Evolutionary conservation across 1,139 yeast species (phyloP).

Genomic region (Magnusiomyces paraingens): DNA sequence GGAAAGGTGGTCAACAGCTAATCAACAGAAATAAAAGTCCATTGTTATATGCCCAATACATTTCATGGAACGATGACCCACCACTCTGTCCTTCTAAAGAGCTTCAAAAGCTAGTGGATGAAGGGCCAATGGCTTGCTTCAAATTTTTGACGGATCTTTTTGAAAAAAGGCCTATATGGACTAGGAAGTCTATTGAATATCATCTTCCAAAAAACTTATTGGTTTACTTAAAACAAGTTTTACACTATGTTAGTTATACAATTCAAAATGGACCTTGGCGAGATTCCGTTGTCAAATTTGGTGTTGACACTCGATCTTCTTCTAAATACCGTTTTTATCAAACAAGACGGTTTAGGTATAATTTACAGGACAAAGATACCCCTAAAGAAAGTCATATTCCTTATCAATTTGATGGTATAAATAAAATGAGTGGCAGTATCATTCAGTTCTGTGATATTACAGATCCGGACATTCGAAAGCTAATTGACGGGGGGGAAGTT

Average conservation of each 20-base stretch:
- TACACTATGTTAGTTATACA: slow-evolving; percentile 77
- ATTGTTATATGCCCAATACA: slow-evolving; percentile 29
- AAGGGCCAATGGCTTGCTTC: slow-evolving; percentile 42
- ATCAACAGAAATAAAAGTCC: slow-evolving; percentile 31
- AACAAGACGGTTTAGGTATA: slow-evolving; percentile 67
- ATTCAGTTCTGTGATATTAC: slow-evolving; percentile 78
- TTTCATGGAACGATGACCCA: slow-evolving; percentile 18
- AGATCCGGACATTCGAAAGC: slow-evolving; percentile 53
- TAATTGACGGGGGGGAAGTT: slow-evolving; percentile 40
- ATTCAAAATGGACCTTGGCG: slow-evolving; percentile 94
- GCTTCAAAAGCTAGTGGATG: slow-evolving; percentile 33
- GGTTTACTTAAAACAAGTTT: slow-evolving; percentile 54
- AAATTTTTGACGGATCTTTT: slow-evolving; percentile 50
- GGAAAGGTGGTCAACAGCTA: slow-evolving; percentile 29
- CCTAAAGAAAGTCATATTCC: slow-evolving; percentile 25
- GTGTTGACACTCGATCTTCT: slow-evolving; percentile 65
- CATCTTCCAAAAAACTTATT: slow-evolving; percentile 47
- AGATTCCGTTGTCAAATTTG: slow-evolving; percentile 73
- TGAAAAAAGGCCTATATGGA: slow-evolving; percentile 75
- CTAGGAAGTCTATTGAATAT: slow-evolving; percentile 59
- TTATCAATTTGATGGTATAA: slow-evolving; percentile 66
- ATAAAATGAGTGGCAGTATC: slow-evolving; percentile 60
- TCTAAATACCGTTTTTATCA: slow-evolving; percentile 60
- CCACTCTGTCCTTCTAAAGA: slow-evolving; percentile 43
- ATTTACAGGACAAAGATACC: slow-evolving; percentile 14